These are phyloP conservation scores for Pisolithus orientalis DNA, from an alignment of 768 basidiomycete genomes.

Conservation along the genomic window DNA sequence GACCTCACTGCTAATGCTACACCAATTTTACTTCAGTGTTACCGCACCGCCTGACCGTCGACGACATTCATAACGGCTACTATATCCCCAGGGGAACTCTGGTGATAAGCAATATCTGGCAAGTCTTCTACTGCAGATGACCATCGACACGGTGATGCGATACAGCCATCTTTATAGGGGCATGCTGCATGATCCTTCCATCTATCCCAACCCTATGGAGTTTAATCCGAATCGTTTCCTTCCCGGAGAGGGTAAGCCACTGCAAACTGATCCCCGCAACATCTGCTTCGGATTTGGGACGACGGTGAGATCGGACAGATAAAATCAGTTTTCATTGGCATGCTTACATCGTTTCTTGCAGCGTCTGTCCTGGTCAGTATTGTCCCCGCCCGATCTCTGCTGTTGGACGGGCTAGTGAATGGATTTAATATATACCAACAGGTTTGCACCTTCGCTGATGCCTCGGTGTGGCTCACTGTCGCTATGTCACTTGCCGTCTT, in stretches of 20 bases:
- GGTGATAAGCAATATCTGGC: slow-evolving; percentile 4
- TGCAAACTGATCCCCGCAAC: slow-evolving; percentile 36
- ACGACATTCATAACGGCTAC: slow-evolving; percentile 6
- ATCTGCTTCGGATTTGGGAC: slow-evolving; percentile 43
- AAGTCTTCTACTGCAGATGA: slow-evolving; percentile 4
- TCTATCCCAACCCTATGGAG: slow-evolving; percentile 30
- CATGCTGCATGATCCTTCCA: slow-evolving; percentile 29
- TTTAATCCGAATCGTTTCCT: slow-evolving; percentile 34
- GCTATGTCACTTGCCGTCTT: slow-evolving; percentile 37
- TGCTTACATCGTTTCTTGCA: slow-evolving; percentile 29
- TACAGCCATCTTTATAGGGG: slow-evolving; percentile 24
- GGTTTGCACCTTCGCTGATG: slow-evolving; percentile 45
- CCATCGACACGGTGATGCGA: slow-evolving; percentile 11
- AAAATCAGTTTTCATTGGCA: slow-evolving; percentile 30
- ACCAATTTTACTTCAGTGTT: slow-evolving; percentile 24
- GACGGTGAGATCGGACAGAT: slow-evolving; percentile 29
- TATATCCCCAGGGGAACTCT: slow-evolving; percentile 7
- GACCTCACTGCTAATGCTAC: slow-evolving; percentile 39
- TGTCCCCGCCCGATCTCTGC: too few relatives aligned
- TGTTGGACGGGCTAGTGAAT: not conserved
- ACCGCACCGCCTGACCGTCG: slow-evolving; percentile 1
- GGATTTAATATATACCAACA: slow-evolving; percentile 9
- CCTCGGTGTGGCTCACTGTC: slow-evolving; percentile 33
- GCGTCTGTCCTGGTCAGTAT: slow-evolving; percentile 1
- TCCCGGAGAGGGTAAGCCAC: slow-evolving; percentile 9